Conservation (phyloP, 2,329 filamentous ascomycete genomes). For the Phaeosphaeria sp. region DNA sequence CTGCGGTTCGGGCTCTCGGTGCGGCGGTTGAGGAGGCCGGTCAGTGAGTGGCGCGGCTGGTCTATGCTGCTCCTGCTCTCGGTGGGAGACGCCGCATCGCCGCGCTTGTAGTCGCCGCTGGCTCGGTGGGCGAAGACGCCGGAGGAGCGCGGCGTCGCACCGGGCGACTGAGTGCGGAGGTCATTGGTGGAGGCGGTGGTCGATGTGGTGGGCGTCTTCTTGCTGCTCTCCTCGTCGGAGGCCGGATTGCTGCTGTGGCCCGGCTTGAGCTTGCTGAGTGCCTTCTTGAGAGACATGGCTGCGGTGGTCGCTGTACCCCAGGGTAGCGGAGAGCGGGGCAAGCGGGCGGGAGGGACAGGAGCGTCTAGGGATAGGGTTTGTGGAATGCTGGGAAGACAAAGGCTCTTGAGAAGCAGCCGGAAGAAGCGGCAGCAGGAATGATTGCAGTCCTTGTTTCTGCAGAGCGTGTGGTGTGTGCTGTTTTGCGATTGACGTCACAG, state of each 20-base stretch:
- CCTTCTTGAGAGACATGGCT: constrained; percentile 55
- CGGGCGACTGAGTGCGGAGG: constrained; percentile 20
- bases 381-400: not conserved
- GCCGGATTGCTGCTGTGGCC: constrained; percentile 37
- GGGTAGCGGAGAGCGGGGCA: constrained; percentile 25
- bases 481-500: not conserved
- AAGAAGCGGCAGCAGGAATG: not conserved
- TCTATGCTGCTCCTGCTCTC: constrained; percentile 44
- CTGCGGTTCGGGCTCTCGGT: constrained; percentile 45
- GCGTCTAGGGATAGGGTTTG: not conserved
- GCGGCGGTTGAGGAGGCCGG: constrained; percentile 45
- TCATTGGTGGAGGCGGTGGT: constrained; percentile 30
- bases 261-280: constrained; percentile 52
- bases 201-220: constrained; percentile 40
- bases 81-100: constrained; percentile 32
- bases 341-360: constrained; percentile 22
- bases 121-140: constrained; percentile 36
- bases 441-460: not conserved
- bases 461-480: not conserved
- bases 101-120: constrained; percentile 45
- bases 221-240: constrained; percentile 44
- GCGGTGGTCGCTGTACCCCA: constrained; percentile 28
- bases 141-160: constrained; percentile 36
- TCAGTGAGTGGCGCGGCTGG: constrained; percentile 33
- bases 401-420: not conserved